Evolutionary conservation across 768 basidiomycete species (phyloP).

Genomic region (Thelephora ganbajun): DNA sequence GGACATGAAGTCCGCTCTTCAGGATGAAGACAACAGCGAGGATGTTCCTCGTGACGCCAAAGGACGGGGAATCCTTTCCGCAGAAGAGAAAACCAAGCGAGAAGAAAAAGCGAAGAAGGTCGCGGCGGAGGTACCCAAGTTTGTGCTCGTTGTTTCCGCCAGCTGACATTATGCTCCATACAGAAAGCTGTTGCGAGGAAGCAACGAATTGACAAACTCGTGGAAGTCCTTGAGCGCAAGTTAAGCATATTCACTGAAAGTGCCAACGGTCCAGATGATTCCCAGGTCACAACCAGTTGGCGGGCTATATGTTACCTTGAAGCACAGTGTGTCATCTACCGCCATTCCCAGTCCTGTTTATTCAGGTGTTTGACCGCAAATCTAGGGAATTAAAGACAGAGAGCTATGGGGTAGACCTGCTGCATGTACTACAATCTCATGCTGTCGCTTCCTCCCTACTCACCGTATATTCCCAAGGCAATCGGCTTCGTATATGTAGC

Average conservation of each 20-base stretch:
- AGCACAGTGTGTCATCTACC: constrained; percentile 49
- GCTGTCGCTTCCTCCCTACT: too few relatives aligned
- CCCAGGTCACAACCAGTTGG: constrained; percentile 60
- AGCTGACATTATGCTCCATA: constrained; percentile 6
- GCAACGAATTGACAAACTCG: constrained; percentile 61
- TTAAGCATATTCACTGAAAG: constrained; percentile 82
- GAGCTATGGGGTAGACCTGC: constrained; percentile 75
- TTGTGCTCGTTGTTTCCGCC: neutral
- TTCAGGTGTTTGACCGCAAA: neutral
- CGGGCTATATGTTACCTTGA: constrained; percentile 66
- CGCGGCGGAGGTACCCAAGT: constrained; percentile 46
- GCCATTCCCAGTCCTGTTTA: neutral
- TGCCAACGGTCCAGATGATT: constrained; percentile 53
- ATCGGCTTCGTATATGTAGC: constrained; percentile 77
- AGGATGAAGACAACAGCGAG: constrained; percentile 70
- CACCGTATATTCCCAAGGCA: constrained; percentile 23
- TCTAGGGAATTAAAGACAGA: constrained; percentile 68
- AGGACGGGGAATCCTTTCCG: constrained; percentile 24
- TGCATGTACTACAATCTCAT: constrained; percentile 19
- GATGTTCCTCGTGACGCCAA: constrained; percentile 37
- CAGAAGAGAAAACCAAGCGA: constrained; percentile 26
- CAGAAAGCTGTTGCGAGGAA: constrained; percentile 74
- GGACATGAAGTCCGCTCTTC: constrained; percentile 88
- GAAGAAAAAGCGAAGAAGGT: constrained; percentile 62
- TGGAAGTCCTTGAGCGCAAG: constrained; percentile 69